Base-by-base conservation (phyloP, 257 asterid genomes). In the Solanum raphanifolium region DNA sequence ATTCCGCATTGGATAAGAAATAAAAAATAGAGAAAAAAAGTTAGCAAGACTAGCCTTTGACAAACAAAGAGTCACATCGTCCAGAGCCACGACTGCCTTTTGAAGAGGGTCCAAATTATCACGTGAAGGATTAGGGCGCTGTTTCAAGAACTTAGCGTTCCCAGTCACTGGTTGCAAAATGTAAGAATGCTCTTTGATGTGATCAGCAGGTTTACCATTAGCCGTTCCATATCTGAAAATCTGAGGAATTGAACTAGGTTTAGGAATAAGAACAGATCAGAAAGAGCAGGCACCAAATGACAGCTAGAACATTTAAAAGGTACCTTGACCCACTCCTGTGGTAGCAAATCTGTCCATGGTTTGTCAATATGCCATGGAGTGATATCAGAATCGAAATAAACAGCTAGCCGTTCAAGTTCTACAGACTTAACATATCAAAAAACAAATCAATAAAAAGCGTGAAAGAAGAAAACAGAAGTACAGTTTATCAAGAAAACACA, bases 161-260 rank as follows among this genome's bases (percentile, higher is more conserved):
- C 99, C 99, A 89, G 98, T 93, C 73, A 97, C 98, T 32, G 99
- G 99, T 91, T 92, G 96, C 90, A 97, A 91, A 87, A 95, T 83
- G 85, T 97, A 95, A 68, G 98, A 87, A 92, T 94, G 99, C 78
- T 91, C 90, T 88, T 90, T 93, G 90, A 82, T 60, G 83, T 74
- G 86, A 79, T 92, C 87, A 20, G 95, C 94, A 85, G 98, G 98
- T 91, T 93, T 94, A 69, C 98, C 99, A 78, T 93, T 95, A 89
- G 91, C 88, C 11, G 96, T 95, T 88, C 99, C 99, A 90, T 92
- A 93, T 87, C 93, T 95, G 91, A 95, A 95, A 90, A 94, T 93
- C 99, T 97, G 88, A 90, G 83, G 88, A 89, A 76, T 8, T 85
- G 88, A 92, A 66, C 58, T 46, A 58, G 85, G 65, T 89, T 79